Evolutionary conservation across 1,284 basidiomycete genomes (phyloP), one percentile per base, ranked within the genome.

Genomic region (Naganishia sp.): DNA sequence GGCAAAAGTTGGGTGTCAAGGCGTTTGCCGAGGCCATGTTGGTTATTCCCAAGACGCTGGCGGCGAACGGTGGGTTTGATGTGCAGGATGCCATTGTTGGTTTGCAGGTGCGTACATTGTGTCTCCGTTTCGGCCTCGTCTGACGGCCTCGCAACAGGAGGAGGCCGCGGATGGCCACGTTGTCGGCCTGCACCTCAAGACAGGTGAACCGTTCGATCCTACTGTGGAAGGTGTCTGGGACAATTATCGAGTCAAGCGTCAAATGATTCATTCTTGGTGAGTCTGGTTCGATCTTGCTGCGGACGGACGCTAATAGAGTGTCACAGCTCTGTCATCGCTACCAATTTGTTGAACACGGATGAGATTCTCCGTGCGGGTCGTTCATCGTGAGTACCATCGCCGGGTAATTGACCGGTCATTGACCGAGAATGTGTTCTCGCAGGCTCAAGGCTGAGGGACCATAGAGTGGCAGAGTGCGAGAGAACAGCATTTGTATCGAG

Each of bases 161-260:
- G 94, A 98, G 77, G 88, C 92, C 74, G 88, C 89, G 0, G 94
- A 96, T 70, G 94, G 93, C 33, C 91, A 91, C 71, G 82, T 86
- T 46, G 94, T 96, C 69, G 96, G 96, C 31, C 80, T 99, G 70
- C 92, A 99, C 80, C 83, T 99, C 49, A 84, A 92, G 77, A 91
- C 92, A 36, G 96, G 96, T 66, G 94, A 98, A 79, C 94, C 95
- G 3, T 92, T 96, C 77, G 95, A 99, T 77, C 95, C 96, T 6
- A 90, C 92, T 16, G 88, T 92, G 4, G 89, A 93, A 75, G 96
- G 96, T 46, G 88, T 99, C 21, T 99, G 95, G 94, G 96, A 99
- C 80, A 99, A 99, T 81, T 99, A 97, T 80, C 85, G 96, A 68
- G 96, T 99, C 69, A 99, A 99, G 83, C 84, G 95, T 70, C 96